Percentiles rank a stretch among this genome's conserved stretches.
phyloP scores from a whole-genome alignment of 352 stramenopile genomes.

The Phytophthora pluvialis region DNA sequence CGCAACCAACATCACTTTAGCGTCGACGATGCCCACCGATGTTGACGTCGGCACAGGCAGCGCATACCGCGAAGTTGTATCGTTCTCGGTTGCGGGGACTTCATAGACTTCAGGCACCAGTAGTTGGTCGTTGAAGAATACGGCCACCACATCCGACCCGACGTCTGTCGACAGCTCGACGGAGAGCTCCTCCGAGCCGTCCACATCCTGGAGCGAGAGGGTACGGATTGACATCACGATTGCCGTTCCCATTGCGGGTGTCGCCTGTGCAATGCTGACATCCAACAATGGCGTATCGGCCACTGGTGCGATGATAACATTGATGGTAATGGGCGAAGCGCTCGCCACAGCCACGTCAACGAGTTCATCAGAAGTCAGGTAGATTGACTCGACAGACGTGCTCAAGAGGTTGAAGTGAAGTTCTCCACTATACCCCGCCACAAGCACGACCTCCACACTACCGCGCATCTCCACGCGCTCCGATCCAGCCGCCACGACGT shows the following conservation, averaged over 20 bases:
- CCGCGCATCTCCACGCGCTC: conserved; percentile 23
- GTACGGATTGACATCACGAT: conserved; percentile 14
- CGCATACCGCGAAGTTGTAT: conserved; percentile 3
- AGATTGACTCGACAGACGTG: conserved; percentile 12
- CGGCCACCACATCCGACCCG: conserved; percentile 2
- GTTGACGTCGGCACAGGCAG: conserved; percentile 20
- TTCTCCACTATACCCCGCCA: conserved; percentile 32
- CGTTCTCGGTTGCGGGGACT: not conserved
- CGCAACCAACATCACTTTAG: conserved; percentile 22
- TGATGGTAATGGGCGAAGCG: not conserved
- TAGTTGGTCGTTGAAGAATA: conserved; percentile 27
- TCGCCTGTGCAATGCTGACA: not conserved
- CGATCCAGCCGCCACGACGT: conserved; percentile 12
- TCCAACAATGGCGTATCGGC: conserved; percentile 19
- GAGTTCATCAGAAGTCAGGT: not conserved
- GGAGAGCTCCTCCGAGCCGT: conserved; percentile 30
- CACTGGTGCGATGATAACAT: conserved; percentile 24
- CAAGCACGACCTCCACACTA: conserved; percentile 30
- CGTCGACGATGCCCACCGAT: conserved; percentile 8
- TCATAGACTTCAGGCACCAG: conserved; percentile 4
- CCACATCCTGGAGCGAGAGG: conserved; percentile 27
- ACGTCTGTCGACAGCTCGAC: conserved; percentile 11
- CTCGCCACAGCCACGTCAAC: not conserved
- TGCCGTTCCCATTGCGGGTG: conserved; percentile 4
- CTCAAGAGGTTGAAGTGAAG: conserved; percentile 26